phyloP scores from a whole-genome alignment of 179 eudicot genomes.

The Actinidia chinensis region DNA sequence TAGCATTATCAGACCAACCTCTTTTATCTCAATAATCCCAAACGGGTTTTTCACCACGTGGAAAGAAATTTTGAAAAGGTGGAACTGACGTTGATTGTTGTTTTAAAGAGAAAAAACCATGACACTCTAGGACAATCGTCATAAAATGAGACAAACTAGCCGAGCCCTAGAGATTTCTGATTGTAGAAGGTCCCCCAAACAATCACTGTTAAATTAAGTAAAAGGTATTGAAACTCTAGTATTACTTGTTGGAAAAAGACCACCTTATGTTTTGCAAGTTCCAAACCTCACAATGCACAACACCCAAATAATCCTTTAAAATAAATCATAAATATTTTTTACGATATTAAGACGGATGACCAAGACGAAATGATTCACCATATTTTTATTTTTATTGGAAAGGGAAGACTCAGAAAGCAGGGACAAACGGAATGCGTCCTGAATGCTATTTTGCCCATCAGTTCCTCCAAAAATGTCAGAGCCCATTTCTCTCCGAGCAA shows the following conservation, averaged over 20 bases:
- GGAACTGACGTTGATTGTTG: not conserved
- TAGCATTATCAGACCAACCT: no score
- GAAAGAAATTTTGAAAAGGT: not conserved
- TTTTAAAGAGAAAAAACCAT: slow-evolving; percentile 4
- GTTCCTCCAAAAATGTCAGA: not conserved
- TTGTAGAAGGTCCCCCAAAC: not conserved
- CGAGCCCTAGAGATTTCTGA: not conserved
- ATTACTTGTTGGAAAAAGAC: no score
- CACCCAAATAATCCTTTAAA: no score
- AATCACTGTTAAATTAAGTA: no score
- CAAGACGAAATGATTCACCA: slow-evolving; percentile 6
- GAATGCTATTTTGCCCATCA: not conserved
- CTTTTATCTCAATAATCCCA: no score
- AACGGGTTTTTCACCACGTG: not conserved
- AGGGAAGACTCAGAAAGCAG: not conserved
- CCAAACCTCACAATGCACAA: not conserved
- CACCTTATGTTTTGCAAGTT: no score
- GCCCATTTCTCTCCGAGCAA: not conserved
- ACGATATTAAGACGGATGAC: slow-evolving; percentile 1
- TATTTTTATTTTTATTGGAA: not conserved
- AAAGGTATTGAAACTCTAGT: no score
- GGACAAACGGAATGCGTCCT: not conserved
- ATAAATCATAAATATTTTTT: no score
- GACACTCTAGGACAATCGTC: not conserved
- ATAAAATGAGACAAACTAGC: not conserved